Percentiles rank a stretch among this genome's conserved stretches.
Evolutionary conservation across 2,329 filamentous ascomycete genomes (phyloP).

Genomic region (Cladorrhinum sp.): DNA sequence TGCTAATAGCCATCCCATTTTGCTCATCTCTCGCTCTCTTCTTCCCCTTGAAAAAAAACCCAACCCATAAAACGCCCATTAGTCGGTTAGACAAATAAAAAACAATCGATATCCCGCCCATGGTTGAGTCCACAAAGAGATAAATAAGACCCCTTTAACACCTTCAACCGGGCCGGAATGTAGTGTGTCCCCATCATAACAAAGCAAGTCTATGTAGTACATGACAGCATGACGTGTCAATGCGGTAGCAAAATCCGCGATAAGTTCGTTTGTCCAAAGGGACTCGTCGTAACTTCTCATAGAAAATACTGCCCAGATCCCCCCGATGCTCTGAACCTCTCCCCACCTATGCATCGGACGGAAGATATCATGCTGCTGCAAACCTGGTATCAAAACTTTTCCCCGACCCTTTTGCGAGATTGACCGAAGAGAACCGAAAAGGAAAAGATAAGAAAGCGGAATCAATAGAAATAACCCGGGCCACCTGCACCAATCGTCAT

Average conservation of each 20-base stretch:
- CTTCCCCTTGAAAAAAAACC: background rate
- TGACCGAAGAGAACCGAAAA: conserved; percentile 27
- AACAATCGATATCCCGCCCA: background rate
- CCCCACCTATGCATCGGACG: conserved; percentile 16
- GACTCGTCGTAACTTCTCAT: conserved; percentile 17
- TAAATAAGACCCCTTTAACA: conserved; percentile 19
- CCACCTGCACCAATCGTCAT: conserved; percentile 18
- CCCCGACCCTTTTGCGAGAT: conserved; percentile 24
- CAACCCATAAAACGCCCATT: conserved; percentile 29
- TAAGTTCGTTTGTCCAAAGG: conserved; percentile 23
- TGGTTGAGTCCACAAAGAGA: conserved; percentile 3
- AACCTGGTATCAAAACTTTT: conserved; percentile 34
- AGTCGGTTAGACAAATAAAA: conserved; percentile 7
- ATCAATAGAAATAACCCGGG: conserved; percentile 18
- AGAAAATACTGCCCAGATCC: conserved; percentile 24
- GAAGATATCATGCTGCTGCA: conserved; percentile 25
- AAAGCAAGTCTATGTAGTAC: conserved; percentile 33
- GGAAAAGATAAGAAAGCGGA: conserved; percentile 20
- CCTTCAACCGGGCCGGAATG: conserved; percentile 19
- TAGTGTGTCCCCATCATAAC: conserved; percentile 16
- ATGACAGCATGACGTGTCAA: conserved; percentile 29
- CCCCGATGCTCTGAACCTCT: conserved; percentile 19
- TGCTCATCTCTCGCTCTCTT: background rate
- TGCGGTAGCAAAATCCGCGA: conserved; percentile 27
- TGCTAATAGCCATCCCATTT: background rate